phyloP scores from a whole-genome alignment of 345 rosid genomes.

The Cardamine chenopodiifolia region DNA sequence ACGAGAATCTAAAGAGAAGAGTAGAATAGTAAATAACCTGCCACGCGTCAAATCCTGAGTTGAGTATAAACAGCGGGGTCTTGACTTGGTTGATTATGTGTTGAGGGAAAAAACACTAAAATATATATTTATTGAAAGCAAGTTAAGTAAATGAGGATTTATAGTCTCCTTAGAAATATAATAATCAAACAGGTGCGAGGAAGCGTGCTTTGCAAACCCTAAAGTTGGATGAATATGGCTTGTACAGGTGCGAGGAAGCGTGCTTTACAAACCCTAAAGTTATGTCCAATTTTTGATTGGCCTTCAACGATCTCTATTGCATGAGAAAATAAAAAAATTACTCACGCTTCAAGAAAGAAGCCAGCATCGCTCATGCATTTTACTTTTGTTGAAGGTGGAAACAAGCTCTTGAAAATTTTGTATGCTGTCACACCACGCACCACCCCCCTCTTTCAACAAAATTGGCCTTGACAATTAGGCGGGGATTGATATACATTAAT shows the following conservation, averaged over 20 bases:
- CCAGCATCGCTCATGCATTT: constrained; percentile 98
- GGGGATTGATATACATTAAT: background rate
- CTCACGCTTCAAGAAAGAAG: constrained; percentile 84
- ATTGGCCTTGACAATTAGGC: background rate
- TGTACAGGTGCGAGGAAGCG: constrained; percentile 36
- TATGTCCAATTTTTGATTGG: background rate
- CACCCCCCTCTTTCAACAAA: constrained; percentile 67
- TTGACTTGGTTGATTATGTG: constrained; percentile 34
- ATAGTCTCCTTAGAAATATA: background rate
- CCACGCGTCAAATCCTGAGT: constrained; percentile 43
- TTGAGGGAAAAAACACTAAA: constrained; percentile 44
- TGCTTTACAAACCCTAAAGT: constrained; percentile 34
- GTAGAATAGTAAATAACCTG: constrained; percentile 28
- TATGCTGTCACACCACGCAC: constrained; percentile 90
- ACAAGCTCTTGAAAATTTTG: constrained; percentile 54
- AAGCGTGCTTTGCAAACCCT: constrained; percentile 39
- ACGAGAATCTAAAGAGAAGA: background rate
- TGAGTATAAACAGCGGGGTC: constrained; percentile 39
- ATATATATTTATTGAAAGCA: background rate
- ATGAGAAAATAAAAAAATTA: constrained; percentile 9
- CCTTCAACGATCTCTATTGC: background rate
- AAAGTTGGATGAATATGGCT: constrained; percentile 29
- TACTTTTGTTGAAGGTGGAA: constrained; percentile 63
- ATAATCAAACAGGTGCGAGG: constrained; percentile 17
- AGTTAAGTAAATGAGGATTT: background rate